Conservation (phyloP, 148 eudicot genomes). For the Spergularia marina region DNA sequence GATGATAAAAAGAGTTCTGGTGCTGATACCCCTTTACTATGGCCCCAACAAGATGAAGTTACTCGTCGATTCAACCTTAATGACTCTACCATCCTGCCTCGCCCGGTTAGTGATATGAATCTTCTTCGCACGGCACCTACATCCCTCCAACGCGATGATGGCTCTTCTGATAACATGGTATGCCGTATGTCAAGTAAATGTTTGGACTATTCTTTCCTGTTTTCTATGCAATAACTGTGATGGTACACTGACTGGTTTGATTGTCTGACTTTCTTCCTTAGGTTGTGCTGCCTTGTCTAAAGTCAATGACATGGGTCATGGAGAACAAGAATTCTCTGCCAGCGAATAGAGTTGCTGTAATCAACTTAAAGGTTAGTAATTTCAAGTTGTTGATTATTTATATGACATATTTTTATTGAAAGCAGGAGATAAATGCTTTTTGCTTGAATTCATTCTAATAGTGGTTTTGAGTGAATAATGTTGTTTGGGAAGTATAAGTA, state of each 20-base stretch:
- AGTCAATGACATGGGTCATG: slow-evolving; percentile 97
- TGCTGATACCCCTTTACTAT: slow-evolving; percentile 65
- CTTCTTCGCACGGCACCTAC: slow-evolving; percentile 64
- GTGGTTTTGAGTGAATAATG: too few species aligned
- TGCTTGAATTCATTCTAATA: neutral
- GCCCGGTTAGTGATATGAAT: slow-evolving; percentile 50
- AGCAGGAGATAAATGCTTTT: neutral
- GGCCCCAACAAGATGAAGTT: slow-evolving; percentile 86
- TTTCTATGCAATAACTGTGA: neutral
- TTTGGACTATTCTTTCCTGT: neutral
- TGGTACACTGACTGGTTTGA: slow-evolving; percentile 7
- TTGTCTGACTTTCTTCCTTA: slow-evolving; percentile 21
- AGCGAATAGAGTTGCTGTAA: slow-evolving; percentile 80
- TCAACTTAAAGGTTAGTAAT: slow-evolving; percentile 69
- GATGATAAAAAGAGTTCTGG: slow-evolving; percentile 45
- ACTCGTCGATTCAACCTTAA: slow-evolving; percentile 61
- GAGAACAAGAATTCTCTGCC: slow-evolving; percentile 70
- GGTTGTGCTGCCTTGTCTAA: slow-evolving; percentile 82
- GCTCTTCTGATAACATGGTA: slow-evolving; percentile 67
- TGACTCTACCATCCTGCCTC: slow-evolving; percentile 54
- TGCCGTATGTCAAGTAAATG: neutral
- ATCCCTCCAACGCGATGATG: slow-evolving; percentile 66
- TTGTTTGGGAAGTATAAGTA: too few species aligned
- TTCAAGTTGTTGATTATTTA: slow-evolving; percentile 1
- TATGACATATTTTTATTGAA: neutral